phyloP scores from a whole-genome alignment of 106 monocot genomes.

The Hemerocallis citrina region DNA sequence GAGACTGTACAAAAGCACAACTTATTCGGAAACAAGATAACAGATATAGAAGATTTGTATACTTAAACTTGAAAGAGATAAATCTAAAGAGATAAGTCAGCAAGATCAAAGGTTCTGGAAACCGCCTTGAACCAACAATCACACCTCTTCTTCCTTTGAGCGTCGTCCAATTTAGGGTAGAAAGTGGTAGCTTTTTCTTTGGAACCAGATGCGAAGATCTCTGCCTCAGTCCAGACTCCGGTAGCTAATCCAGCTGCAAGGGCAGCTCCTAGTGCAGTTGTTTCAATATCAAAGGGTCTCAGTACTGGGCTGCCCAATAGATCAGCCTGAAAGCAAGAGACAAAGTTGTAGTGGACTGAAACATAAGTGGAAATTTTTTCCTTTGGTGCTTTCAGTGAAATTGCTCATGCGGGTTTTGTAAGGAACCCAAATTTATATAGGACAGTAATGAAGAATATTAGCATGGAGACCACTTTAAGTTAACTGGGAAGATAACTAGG shows the following conservation, averaged over 20 bases:
- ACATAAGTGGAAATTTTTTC: too few relatives aligned
- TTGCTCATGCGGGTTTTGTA: too few relatives aligned
- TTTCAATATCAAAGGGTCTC: slow-evolving; percentile 73
- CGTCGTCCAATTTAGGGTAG: slow-evolving; percentile 47
- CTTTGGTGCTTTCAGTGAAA: too few relatives aligned
- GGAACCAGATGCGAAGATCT: slow-evolving; percentile 40
- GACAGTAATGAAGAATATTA: too few relatives aligned
- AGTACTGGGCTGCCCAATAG: slow-evolving; percentile 65
- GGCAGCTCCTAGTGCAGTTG: slow-evolving; percentile 84
- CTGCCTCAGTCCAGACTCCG: slow-evolving; percentile 63
- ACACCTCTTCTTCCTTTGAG: slow-evolving; percentile 46
- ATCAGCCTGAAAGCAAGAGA: slow-evolving; percentile 50
- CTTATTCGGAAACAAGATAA: too few relatives aligned
- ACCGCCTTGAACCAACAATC: slow-evolving; percentile 85
- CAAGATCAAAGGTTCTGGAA: slow-evolving; percentile 67
- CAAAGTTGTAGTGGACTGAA: too few relatives aligned
- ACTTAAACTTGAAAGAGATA: too few relatives aligned
- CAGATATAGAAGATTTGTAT: too few relatives aligned
- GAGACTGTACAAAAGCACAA: too few relatives aligned
- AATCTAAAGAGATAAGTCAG: slow-evolving; percentile 52
- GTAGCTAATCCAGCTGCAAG: slow-evolving; percentile 74
- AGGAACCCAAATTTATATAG: too few relatives aligned
- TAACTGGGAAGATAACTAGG: too few relatives aligned
- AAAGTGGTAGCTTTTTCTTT: slow-evolving; percentile 40
- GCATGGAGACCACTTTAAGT: too few relatives aligned